phyloP scores from a whole-genome alignment of 2,329 filamentous ascomycete genomes.

The Apiospora rasikravindrae region DNA sequence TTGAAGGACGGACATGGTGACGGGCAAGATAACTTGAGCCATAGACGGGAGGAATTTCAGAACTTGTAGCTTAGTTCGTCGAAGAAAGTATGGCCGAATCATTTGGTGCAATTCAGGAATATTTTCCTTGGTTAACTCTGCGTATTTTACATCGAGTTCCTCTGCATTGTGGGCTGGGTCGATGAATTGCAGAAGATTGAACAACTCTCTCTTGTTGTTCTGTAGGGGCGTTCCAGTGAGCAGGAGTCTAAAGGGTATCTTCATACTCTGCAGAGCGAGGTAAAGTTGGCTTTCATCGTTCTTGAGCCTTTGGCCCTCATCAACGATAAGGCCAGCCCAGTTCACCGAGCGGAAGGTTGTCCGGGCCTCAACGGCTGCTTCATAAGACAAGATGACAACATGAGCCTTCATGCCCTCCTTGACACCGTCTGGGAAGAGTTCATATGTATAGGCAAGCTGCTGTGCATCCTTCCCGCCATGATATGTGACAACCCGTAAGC shows the following conservation, averaged over 20 bases:
- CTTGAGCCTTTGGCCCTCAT: conserved; percentile 94
- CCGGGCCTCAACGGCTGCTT: conserved; percentile 78
- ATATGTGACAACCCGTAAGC: conserved; percentile 87
- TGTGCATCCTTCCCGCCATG: conserved; percentile 80
- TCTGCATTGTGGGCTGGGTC: conserved; percentile 74
- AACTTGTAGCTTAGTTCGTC: conserved; percentile 87
- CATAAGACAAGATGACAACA: conserved; percentile 93
- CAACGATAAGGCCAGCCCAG: conserved; percentile 89
- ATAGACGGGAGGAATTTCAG: conserved; percentile 91
- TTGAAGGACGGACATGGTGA: conserved; percentile 94
- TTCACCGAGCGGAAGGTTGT: conserved; percentile 73
- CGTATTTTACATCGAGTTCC: conserved; percentile 75
- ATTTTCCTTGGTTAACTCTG: conserved; percentile 81
- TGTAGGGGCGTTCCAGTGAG: conserved; percentile 90
- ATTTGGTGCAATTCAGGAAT: conserved; percentile 80
- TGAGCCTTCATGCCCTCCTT: conserved; percentile 81
- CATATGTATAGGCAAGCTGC: conserved; percentile 78
- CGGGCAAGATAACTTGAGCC: conserved; percentile 91
- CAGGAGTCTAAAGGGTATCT: conserved; percentile 81
- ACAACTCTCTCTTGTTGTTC: conserved; percentile 93
- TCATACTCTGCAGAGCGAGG: conserved; percentile 71
- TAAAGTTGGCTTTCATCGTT: conserved; percentile 90
- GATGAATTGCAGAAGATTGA: conserved; percentile 95
- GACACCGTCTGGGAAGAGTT: conserved; percentile 75
- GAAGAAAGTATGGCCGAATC: conserved; percentile 74